These are phyloP conservation scores for Lolium perenne DNA, from an alignment of 176 grass and related monocot species.

Conservation along the genomic window DNA sequence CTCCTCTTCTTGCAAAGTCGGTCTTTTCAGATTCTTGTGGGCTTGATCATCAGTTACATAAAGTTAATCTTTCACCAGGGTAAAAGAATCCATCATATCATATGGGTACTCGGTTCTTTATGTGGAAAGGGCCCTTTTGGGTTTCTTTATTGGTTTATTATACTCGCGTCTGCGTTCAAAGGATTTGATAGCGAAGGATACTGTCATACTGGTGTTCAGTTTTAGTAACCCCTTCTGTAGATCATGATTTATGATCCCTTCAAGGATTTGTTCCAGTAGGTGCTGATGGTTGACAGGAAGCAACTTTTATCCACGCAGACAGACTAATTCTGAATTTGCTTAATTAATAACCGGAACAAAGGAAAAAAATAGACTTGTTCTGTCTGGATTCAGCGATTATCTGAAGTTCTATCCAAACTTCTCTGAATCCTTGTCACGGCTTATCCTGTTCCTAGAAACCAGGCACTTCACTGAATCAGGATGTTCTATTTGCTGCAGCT, in stretches of 20 bases:
- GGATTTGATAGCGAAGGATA: constrained; percentile 19
- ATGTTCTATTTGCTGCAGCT: neutral
- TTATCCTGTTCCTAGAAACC: neutral
- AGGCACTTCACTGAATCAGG: neutral
- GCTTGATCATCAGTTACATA: constrained; percentile 1
- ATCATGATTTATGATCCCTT: neutral
- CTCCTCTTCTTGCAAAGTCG: neutral
- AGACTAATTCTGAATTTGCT: neutral
- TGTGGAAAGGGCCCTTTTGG: constrained; percentile 35
- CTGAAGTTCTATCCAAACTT: neutral
- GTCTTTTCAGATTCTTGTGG: constrained; percentile 1
- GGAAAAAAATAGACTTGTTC: neutral
- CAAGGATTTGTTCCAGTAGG: neutral
- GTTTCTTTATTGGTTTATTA: constrained; percentile 44
- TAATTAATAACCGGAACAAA: neutral
- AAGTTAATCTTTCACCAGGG: constrained; percentile 15
- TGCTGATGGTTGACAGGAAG: neutral
- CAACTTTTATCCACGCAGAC: neutral
- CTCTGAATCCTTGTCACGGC: neutral
- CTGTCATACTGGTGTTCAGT: neutral
- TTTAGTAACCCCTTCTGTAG: constrained; percentile 10
- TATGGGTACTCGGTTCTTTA: constrained; percentile 31
- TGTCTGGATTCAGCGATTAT: constrained; percentile 3
- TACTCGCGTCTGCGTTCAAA: constrained; percentile 1
- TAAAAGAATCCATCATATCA: constrained; percentile 20